phyloP scores from a whole-genome alignment of 2,329 filamentous ascomycete species.

The Phialophora chinensis region DNA sequence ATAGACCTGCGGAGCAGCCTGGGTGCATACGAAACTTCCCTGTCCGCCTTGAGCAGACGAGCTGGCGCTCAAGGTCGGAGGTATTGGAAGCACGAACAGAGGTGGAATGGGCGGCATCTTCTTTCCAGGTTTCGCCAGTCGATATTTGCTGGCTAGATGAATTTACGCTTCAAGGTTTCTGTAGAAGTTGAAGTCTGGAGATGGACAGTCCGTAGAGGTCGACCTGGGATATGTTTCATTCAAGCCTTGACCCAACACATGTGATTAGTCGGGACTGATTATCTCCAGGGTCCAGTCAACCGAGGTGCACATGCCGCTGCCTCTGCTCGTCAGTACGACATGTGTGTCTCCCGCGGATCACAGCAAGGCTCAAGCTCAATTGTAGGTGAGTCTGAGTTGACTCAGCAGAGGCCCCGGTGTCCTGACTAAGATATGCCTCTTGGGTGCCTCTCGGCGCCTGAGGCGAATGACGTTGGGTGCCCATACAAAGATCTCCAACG shows the following conservation, averaged over 20 bases:
- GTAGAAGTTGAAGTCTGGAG: background rate
- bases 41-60: slow-evolving; percentile 38
- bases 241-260: background rate
- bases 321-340: background rate
- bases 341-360: background rate
- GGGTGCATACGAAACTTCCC: slow-evolving; percentile 67
- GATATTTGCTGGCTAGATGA: background rate
- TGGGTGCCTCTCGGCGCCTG: slow-evolving; percentile 4
- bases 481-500: background rate
- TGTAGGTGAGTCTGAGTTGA: background rate
- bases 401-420: slow-evolving; percentile 1
- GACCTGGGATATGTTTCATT: background rate
- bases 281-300: background rate
- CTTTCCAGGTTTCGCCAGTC: background rate
- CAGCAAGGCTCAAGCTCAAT: background rate
- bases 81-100: slow-evolving; percentile 67
- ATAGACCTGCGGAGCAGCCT: slow-evolving; percentile 68
- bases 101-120: slow-evolving; percentile 40
- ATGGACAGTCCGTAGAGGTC: background rate
- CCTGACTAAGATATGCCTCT: slow-evolving; percentile 31
- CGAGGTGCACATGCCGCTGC: slow-evolving; percentile 1
- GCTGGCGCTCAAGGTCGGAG: slow-evolving; percentile 43
- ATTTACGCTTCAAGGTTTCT: background rate
- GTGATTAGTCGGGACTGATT: slow-evolving; percentile 13
- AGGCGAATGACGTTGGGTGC: slow-evolving; percentile 28